Percentiles rank a stretch among this genome's conserved stretches.
phyloP scores from a whole-genome alignment of 371 early-diverging fungal species.

The Synchytrium microbalum region DNA sequence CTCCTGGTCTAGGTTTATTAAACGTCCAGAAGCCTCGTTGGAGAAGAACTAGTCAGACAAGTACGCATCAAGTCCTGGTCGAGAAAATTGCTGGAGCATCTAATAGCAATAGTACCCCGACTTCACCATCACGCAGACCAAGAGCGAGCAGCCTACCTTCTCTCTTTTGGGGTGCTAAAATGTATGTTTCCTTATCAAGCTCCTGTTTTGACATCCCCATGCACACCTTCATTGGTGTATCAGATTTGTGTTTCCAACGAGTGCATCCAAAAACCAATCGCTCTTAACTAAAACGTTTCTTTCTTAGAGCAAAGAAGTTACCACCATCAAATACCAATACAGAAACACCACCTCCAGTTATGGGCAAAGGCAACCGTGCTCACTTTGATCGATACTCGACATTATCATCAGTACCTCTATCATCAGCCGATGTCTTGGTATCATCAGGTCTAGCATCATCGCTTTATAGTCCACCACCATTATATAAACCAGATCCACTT shows the following conservation, averaged over 20 bases:
- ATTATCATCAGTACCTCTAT: conserved; percentile 6
- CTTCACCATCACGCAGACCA: background rate
- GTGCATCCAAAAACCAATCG: too few species aligned
- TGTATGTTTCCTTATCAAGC: background rate
- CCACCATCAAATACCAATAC: too few species aligned
- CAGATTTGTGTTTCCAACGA: too few species aligned
- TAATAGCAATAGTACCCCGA: background rate
- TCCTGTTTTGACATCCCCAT: too few species aligned
- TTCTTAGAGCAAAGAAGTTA: too few species aligned
- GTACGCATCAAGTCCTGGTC: background rate
- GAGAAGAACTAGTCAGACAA: background rate
- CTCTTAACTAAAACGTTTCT: too few species aligned
- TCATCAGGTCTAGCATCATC: conserved; percentile 7
- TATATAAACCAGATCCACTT: conserved; percentile 12
- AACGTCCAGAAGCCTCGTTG: background rate
- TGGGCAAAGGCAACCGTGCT: conserved; percentile 38
- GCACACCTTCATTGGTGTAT: too few species aligned
- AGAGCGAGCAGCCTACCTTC: background rate
- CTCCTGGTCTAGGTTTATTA: background rate
- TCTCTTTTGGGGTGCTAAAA: background rate
- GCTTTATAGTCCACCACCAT: conserved; percentile 21
- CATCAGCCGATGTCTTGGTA: conserved; percentile 26
- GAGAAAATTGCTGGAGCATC: background rate
- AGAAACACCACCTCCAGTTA: conserved; percentile 7
- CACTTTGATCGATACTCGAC: conserved; percentile 24